phyloP scores from a whole-genome alignment of 495 filamentous ascomycete species.

The Aspergillus carlsbadensis region DNA sequence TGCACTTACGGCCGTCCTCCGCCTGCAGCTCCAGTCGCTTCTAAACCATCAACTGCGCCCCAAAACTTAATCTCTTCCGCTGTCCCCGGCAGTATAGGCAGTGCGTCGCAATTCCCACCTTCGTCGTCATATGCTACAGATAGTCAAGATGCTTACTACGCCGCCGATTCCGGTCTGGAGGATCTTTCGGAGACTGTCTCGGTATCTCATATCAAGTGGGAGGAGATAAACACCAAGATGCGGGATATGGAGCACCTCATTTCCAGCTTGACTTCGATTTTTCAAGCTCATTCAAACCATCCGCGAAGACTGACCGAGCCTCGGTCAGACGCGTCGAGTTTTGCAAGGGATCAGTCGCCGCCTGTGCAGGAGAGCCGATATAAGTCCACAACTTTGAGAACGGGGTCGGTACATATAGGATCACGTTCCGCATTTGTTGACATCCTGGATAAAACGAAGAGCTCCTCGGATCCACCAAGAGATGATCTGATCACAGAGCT shows the following conservation, averaged over 20 bases:
- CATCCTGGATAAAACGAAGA: constrained; percentile 43
- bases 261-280: constrained; percentile 36
- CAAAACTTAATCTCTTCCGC: constrained; percentile 21
- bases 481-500: constrained; percentile 79
- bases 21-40: constrained; percentile 8
- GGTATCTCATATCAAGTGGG: constrained; percentile 44
- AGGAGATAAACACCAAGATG: constrained; percentile 47
- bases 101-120: constrained; percentile 7
- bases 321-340: constrained; percentile 1
- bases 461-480: constrained; percentile 50
- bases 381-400: constrained; percentile 41
- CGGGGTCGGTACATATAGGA: constrained; percentile 56
- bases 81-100: neutral
- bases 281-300: constrained; percentile 28
- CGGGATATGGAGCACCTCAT: constrained; percentile 45
- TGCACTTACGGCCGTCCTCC: constrained; percentile 72
- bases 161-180: constrained; percentile 8
- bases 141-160: constrained; percentile 16
- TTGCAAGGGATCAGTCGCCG: constrained; percentile 19
- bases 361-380: constrained; percentile 46
- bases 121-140: constrained; percentile 5
- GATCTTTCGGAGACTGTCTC: constrained; percentile 32
- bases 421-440: constrained; percentile 54
- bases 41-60: constrained; percentile 17
- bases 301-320: constrained; percentile 23